phyloP scores from a whole-genome alignment of 1,284 basidiomycete genomes.

The Thelephora terrestris region DNA sequence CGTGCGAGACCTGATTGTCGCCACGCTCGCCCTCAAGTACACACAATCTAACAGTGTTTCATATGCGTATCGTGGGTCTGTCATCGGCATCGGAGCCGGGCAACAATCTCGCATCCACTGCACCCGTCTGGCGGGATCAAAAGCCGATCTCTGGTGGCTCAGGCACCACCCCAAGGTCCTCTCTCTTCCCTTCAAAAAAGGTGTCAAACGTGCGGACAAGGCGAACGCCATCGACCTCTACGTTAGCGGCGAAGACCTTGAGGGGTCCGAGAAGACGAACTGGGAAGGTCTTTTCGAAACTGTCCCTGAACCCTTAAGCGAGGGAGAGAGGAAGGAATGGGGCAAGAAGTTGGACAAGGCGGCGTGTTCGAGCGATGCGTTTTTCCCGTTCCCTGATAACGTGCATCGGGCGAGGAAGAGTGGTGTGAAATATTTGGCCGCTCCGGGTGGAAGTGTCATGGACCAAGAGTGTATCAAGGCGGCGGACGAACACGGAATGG shows the following conservation, averaged over 20 bases:
- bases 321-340: slow-evolving; percentile 69
- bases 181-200: slow-evolving; percentile 91
- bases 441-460: slow-evolving; percentile 96
- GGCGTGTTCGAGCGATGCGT: slow-evolving; percentile 91
- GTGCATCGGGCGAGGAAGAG: slow-evolving; percentile 89
- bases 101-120: slow-evolving; percentile 99
- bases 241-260: slow-evolving; percentile 84
- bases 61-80: slow-evolving; percentile 88
- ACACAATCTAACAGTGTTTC: slow-evolving; percentile 99
- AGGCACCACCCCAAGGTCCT: slow-evolving; percentile 93
- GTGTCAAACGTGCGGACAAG: slow-evolving; percentile 95
- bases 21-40: slow-evolving; percentile 96
- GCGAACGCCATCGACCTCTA: slow-evolving; percentile 97
- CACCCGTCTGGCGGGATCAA: slow-evolving; percentile 92
- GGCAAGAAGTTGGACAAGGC: slow-evolving; percentile 71
- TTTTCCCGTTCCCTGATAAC: slow-evolving; percentile 99
- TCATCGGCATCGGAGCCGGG: slow-evolving; percentile 94
- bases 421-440: slow-evolving; percentile 88
- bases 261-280: slow-evolving; percentile 79
- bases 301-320: slow-evolving; percentile 58
- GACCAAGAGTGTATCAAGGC: slow-evolving; percentile 92
- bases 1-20: slow-evolving; percentile 82
- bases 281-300: slow-evolving; percentile 89
- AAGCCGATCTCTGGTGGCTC: slow-evolving; percentile 99
- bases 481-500: slow-evolving; percentile 83